Base-by-base conservation (phyloP, 2,329 filamentous ascomycete species). In the Parasarocladium wereldwijsianum region DNA sequence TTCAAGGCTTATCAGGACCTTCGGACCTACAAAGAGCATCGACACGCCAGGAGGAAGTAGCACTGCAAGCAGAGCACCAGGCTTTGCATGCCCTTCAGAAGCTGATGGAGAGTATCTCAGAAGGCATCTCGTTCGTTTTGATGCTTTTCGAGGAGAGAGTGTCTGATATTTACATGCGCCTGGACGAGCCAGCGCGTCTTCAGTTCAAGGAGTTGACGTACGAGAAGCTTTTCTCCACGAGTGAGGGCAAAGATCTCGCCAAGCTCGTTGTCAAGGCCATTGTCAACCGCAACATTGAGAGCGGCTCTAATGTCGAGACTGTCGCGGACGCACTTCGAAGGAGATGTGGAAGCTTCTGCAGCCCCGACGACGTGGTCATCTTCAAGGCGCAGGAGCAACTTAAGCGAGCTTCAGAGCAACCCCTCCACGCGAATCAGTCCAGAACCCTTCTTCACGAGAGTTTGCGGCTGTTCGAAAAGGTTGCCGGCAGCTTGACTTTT, bases 381-480 rank as follows among this genome's bases (percentile, higher is more conserved):
- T 98, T 98, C 73, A 96, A 93, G 55, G 90, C 90, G 0, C 87
- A 96, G 49, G 90, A 98, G 52, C 81, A 87, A 44, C 61, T 96
- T 31, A 92, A 93, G 61, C 72, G 83, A 41, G 87, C 87, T 1
- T 75, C 76, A 3, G 86, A 94, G 49, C 72, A 81, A 27, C 72
- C 75, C 8, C 60, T 66, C 4, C 83, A 85, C 44, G 74, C 74
- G 4, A 87, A 86, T 41, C 64, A 73, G 31, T 82, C 80, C 5
- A 74, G 86, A 19, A 75, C 76, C 25, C 59, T 93, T 20, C 65
- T 98, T 14, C 86, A 86, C 41, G 87, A 96, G 50, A 94, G 86
- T 53, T 55, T 94, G 42, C 72, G 76, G 31, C 63, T 96, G 11
- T 96, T 96, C 51, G 71, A 86, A 49, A 78, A 86, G 45, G 90